Percentiles rank a stretch among this genome's conserved stretches.
phyloP scores from a whole-genome alignment of 2,329 filamentous ascomycete genomes.

The Atkinsonella hypoxylon region DNA sequence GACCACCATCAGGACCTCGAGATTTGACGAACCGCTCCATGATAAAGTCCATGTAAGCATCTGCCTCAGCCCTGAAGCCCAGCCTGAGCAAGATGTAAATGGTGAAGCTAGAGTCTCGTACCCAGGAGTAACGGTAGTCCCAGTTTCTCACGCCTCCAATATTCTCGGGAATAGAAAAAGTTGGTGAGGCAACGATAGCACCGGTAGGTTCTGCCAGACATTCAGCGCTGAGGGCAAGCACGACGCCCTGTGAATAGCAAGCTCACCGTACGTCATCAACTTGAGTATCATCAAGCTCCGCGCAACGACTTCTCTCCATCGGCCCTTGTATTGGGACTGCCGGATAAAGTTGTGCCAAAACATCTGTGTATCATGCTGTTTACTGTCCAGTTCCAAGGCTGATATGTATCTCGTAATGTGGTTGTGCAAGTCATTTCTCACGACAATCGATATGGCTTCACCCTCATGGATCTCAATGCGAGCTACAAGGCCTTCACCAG shows the following conservation, averaged over 20 bases:
- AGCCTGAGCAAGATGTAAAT: slow-evolving; percentile 67
- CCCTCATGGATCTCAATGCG: slow-evolving; percentile 50
- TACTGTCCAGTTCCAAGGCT: slow-evolving; percentile 41
- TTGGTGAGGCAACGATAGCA: slow-evolving; percentile 64
- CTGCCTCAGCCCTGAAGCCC: slow-evolving; percentile 63
- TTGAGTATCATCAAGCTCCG: slow-evolving; percentile 65
- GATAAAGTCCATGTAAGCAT: slow-evolving; percentile 70
- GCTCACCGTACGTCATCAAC: slow-evolving; percentile 51
- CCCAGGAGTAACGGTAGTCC: slow-evolving; percentile 71
- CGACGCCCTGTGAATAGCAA: background rate
- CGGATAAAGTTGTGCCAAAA: slow-evolving; percentile 67
- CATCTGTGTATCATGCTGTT: slow-evolving; percentile 57
- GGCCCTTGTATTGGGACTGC: slow-evolving; percentile 57
- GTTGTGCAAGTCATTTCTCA: slow-evolving; percentile 48
- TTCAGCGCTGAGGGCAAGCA: background rate
- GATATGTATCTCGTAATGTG: slow-evolving; percentile 48
- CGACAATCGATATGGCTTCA: slow-evolving; percentile 56
- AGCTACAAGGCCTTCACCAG: slow-evolving; percentile 52
- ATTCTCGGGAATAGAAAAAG: slow-evolving; percentile 65
- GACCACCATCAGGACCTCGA: slow-evolving; percentile 43
- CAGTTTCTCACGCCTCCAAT: slow-evolving; percentile 55
- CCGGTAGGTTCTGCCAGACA: slow-evolving; percentile 53
- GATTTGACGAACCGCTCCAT: slow-evolving; percentile 56
- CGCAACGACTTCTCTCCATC: slow-evolving; percentile 60
- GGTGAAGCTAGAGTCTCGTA: slow-evolving; percentile 66